Conservation (phyloP, 345 rosid genomes). For the Hevea brasiliensis region DNA sequence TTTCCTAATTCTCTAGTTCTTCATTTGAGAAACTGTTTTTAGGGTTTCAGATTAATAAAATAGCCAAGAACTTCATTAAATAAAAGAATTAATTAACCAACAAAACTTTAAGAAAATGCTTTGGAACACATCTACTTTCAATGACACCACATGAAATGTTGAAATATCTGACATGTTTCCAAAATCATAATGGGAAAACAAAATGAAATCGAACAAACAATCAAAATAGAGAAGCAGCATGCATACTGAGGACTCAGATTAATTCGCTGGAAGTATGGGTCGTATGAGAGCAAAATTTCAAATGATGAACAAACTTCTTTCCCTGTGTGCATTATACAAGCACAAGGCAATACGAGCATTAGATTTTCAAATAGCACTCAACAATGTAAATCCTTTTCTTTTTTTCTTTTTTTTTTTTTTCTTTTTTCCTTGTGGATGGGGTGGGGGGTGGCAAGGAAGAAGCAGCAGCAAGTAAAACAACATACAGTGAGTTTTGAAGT, state of each 20-base stretch:
- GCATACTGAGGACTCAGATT: not conserved
- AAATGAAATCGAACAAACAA: not conserved
- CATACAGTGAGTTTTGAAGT: slow-evolving; percentile 69
- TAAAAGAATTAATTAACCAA: not conserved
- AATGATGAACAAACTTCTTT: not conserved
- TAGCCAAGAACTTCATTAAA: not conserved
- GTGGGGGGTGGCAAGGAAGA: not conserved
- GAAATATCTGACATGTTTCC: not conserved
- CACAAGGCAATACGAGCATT: not conserved
- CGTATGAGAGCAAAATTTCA: not conserved
- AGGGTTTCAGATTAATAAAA: too few relatives aligned
- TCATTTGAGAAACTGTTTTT: too few relatives aligned
- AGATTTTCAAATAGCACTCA: not conserved
- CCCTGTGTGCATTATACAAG: not conserved
- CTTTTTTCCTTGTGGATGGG: too few relatives aligned
- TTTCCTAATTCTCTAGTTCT: too few relatives aligned
- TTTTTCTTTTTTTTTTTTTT: too few relatives aligned
- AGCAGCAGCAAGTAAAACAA: slow-evolving; percentile 4
- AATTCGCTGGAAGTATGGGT: not conserved
- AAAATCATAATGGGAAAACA: not conserved
- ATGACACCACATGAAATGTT: not conserved
- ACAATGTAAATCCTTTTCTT: not conserved
- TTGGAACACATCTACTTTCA: not conserved
- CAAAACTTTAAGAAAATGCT: not conserved
- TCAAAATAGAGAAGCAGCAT: not conserved